Conservation (phyloP, 129 eudicot genomes). For the Cynara cardunculus region DNA sequence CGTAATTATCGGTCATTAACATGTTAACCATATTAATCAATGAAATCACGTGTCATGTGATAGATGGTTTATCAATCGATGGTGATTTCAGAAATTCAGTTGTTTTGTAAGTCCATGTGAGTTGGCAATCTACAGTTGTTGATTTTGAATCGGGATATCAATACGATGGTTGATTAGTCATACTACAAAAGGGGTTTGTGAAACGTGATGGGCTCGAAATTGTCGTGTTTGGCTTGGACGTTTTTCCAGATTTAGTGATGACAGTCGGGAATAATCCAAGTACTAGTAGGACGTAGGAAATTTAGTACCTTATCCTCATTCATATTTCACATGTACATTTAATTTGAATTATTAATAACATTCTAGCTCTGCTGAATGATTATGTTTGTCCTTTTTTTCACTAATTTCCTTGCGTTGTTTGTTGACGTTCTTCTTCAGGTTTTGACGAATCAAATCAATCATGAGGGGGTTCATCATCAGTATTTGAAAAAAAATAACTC, state of each 20-base stretch:
- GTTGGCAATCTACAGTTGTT: neutral
- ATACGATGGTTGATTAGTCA: neutral
- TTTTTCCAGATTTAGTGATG: neutral
- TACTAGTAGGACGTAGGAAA: neutral
- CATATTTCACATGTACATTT: neutral
- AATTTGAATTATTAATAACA: too few species aligned
- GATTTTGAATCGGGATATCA: neutral
- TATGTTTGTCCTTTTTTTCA: neutral
- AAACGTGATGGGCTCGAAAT: neutral
- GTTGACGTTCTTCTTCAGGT: neutral
- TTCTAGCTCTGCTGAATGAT: neutral
- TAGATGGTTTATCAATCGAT: neutral
- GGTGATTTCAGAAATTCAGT: neutral
- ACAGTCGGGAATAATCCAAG: neutral
- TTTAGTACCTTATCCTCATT: neutral
- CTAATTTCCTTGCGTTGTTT: neutral
- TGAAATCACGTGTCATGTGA: neutral
- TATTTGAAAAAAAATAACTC: too few species aligned
- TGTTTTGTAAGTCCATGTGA: neutral
- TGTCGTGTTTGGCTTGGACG: neutral
- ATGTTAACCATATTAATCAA: neutral
- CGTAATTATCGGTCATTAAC: neutral
- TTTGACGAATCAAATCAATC: neutral
- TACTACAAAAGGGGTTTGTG: neutral
- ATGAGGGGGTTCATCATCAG: neutral